These are phyloP conservation scores for Mariannaea sp. DNA, from an alignment of 2,329 filamentous ascomycete species.

Conservation along the genomic window DNA sequence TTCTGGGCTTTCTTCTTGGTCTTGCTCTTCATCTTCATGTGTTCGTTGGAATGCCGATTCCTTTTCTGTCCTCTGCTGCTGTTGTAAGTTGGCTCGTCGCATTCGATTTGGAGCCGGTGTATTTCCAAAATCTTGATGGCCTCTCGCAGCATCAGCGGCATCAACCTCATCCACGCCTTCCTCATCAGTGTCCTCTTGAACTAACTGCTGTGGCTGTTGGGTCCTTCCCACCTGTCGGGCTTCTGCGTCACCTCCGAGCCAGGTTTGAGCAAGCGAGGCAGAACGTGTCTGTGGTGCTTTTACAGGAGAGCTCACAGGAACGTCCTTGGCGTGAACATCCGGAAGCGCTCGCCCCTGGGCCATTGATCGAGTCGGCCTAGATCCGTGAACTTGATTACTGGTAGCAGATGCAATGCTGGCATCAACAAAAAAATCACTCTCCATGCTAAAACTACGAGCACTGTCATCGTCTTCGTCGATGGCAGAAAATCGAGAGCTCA, in stretches of 20 bases:
- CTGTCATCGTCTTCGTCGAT: conserved; percentile 39
- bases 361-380: conserved; percentile 2
- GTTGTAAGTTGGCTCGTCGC: conserved; percentile 6
- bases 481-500: conserved; percentile 4
- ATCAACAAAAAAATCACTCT: conserved; percentile 45
- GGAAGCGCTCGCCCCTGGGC: background rate
- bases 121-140: conserved; percentile 21
- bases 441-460: conserved; percentile 43
- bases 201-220: background rate
- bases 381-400: conserved; percentile 10
- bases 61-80: background rate
- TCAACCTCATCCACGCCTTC: conserved; percentile 4
- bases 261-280: background rate
- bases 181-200: background rate
- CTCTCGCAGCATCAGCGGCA: background rate
- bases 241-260: background rate
- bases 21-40: background rate
- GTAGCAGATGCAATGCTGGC: conserved; percentile 44
- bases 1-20: background rate
- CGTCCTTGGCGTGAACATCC: conserved; percentile 1
- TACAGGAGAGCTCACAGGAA: conserved; percentile 7
- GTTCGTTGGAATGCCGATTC: background rate
- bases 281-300: background rate
- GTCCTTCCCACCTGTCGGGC: conserved; percentile 2
- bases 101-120: conserved; percentile 28